phyloP scores from a whole-genome alignment of 2,329 filamentous ascomycete species.

The Hymenoscyphus occultus region DNA sequence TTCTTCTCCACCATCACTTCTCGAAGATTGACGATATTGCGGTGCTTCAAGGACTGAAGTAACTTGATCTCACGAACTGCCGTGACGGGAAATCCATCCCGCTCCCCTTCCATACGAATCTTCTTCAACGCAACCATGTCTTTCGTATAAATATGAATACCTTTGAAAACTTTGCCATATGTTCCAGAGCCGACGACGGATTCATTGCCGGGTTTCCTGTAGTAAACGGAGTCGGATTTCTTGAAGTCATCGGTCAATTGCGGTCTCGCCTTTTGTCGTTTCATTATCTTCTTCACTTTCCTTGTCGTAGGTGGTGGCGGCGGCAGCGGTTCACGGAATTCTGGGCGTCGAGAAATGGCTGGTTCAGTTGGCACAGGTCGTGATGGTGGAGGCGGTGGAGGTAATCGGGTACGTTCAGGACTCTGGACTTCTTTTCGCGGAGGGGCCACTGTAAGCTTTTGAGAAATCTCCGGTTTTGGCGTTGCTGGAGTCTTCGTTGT shows the following conservation, averaged over 20 bases:
- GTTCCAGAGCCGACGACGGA: constrained; percentile 95
- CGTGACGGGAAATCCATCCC: constrained; percentile 87
- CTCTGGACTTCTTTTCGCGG: constrained; percentile 28
- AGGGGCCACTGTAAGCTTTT: constrained; percentile 60
- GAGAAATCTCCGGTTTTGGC: constrained; percentile 63
- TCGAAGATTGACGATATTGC: constrained; percentile 77
- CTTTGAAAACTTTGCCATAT: constrained; percentile 94
- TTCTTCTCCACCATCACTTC: constrained; percentile 99
- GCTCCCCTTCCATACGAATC: constrained; percentile 90
- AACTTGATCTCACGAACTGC: constrained; percentile 89
- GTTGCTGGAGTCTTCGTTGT: constrained; percentile 57
- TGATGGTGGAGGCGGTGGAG: constrained; percentile 34
- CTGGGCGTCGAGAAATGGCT: constrained; percentile 44
- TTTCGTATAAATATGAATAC: constrained; percentile 87
- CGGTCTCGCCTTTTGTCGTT: constrained; percentile 68
- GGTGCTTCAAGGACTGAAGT: constrained; percentile 78
- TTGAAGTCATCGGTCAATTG: constrained; percentile 69
- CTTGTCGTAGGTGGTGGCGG: constrained; percentile 43
- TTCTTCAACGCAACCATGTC: constrained; percentile 81
- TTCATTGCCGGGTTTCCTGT: constrained; percentile 93
- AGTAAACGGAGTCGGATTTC: constrained; percentile 85
- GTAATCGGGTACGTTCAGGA: constrained; percentile 44
- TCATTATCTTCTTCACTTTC: constrained; percentile 66
- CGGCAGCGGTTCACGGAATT: constrained; percentile 29
- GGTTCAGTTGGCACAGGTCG: constrained; percentile 49